Base-by-base conservation (phyloP, 73 alveolate species). In the Paramecium biaurelia region DNA sequence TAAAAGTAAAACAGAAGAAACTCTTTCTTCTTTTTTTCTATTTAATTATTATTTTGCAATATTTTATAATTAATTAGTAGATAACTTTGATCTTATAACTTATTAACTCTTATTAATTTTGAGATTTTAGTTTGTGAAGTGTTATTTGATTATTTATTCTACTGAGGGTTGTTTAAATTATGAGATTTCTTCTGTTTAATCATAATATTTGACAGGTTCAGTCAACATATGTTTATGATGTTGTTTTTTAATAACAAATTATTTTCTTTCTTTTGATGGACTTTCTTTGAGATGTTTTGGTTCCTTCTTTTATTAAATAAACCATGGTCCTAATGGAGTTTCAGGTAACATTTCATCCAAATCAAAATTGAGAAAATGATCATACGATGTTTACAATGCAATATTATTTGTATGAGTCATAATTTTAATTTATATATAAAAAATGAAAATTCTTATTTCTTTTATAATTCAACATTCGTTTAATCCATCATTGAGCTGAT, bases 241-340 rank as follows among this genome's bases (percentile, higher is more conserved):
- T 26, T 26, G 26, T n/a, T 63, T 63, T 32, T 63, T 63, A 14
- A 63, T 63, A 12, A 63, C 23, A 63, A 63, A 63, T 63, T 63
- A 9, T 30, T 63, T 63, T 63, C 12, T 63, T 32, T 26, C 45
- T 63, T 63, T 26, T 30, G 23, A 32, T 26, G 24, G 20, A 63
- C 45, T 32, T 63, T 63, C 41, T 30, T 30, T 30, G 12, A 63
- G 2, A 11, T 38, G 47, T 38, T 38, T 38, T 2, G 10, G 24
- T 26, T 63, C 41, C 45, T 63, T 26, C 84, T 63, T 63, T 63
- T 26, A 15, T 63, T 63, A 30, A 26, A 63, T 32, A 63, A 63
- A 63, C 84, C 84, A 63, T 63, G 84, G 84, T 63, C 49, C 84
- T 63, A 63, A 26, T 26, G 84, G 84, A 30, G 84, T 63, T 63